Conservation (phyloP, 192 early-diverging fungal species). For the Coemansia sp. region DNA sequence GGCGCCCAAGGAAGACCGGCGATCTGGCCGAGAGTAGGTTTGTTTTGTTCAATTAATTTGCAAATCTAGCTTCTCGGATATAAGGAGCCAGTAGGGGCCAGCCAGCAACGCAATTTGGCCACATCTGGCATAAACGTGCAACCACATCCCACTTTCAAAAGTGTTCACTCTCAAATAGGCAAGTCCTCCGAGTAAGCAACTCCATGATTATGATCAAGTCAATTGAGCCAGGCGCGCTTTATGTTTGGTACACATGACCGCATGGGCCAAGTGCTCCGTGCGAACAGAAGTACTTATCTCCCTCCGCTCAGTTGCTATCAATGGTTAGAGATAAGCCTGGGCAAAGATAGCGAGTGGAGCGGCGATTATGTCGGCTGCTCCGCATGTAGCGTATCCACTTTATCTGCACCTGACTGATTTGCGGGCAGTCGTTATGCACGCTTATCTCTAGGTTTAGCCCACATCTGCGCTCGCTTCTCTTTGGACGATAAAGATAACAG, state of each 20-base stretch:
- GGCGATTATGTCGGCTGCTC: neutral
- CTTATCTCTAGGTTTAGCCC: neutral
- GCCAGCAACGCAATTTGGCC: slow-evolving; percentile 2
- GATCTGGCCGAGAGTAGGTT: neutral
- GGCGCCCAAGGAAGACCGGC: neutral
- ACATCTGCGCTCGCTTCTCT: neutral
- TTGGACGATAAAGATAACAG: neutral
- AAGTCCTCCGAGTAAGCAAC: neutral
- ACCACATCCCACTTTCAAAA: neutral
- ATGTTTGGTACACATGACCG: neutral
- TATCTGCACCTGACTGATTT: slow-evolving; percentile 1
- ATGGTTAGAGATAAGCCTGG: neutral
- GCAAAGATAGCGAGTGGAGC: neutral
- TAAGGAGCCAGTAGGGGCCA: slow-evolving; percentile 6
- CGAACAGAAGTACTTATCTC: neutral
- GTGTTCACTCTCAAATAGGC: neutral
- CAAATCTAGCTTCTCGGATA: slow-evolving; percentile 2
- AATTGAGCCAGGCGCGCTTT: neutral
- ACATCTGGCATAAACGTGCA: neutral
- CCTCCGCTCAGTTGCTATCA: neutral
- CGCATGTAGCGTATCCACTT: neutral
- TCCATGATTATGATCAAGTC: neutral
- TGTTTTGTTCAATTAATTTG: neutral
- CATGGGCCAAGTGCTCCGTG: slow-evolving; percentile 1
- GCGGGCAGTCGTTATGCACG: slow-evolving; percentile 1